phyloP scores from a whole-genome alignment of 257 asterid species.

The Ligustrum vulgare region DNA sequence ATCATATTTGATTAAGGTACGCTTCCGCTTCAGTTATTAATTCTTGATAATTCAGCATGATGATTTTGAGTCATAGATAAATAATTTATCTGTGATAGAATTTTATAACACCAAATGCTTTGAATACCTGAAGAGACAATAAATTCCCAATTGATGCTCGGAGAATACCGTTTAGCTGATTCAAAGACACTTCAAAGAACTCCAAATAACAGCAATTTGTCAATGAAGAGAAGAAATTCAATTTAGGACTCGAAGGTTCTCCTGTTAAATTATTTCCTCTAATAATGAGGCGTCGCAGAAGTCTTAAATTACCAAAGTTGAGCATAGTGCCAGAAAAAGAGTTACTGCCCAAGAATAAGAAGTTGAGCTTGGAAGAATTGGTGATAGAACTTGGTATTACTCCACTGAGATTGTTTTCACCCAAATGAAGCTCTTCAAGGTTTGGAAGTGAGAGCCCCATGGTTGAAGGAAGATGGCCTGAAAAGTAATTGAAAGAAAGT shows the following conservation, averaged over 20 bases:
- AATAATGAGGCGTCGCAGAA: slow-evolving; percentile 1
- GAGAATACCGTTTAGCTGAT: slow-evolving; percentile 10
- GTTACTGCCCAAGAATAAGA: slow-evolving; percentile 5
- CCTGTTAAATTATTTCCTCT: slow-evolving; percentile 10
- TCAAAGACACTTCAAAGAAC: neutral
- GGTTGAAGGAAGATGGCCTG: slow-evolving; percentile 25
- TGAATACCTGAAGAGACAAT: slow-evolving; percentile 12
- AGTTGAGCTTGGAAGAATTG: slow-evolving; percentile 26
- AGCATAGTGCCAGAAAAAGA: slow-evolving; percentile 20
- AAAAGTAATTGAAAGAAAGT: slow-evolving; percentile 14
- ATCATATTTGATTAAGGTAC: too few species aligned
- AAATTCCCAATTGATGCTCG: slow-evolving; percentile 18
- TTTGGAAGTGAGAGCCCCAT: slow-evolving; percentile 20
- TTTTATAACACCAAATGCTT: slow-evolving; percentile 4
- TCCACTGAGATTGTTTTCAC: slow-evolving; percentile 19
- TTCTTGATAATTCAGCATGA: too few species aligned
- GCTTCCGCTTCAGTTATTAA: too few species aligned
- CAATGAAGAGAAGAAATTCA: slow-evolving; percentile 21
- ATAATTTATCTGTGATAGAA: too few species aligned
- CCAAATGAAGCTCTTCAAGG: slow-evolving; percentile 14
- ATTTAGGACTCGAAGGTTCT: slow-evolving; percentile 3
- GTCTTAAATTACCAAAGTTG: slow-evolving; percentile 19
- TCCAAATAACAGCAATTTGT: slow-evolving; percentile 19
- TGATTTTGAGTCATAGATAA: too few species aligned
- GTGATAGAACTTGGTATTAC: slow-evolving; percentile 21